Base-by-base conservation (phyloP, 2,329 filamentous ascomycete species). In the Sporothrix protearum region DNA sequence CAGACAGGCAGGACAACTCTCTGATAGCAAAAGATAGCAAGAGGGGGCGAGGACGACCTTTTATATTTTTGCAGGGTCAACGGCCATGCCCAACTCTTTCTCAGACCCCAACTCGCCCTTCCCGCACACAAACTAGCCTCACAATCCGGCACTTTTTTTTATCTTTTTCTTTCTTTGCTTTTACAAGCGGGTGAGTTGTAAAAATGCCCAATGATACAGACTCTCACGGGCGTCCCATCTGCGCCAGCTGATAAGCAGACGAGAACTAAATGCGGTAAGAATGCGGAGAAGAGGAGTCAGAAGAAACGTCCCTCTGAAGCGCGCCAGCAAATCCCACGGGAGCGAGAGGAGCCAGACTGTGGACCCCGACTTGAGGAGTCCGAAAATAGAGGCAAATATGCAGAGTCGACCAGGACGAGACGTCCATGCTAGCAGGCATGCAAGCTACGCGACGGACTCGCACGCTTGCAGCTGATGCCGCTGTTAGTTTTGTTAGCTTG, bases 1-100 rank as follows among this genome's bases (percentile, higher is more conserved):
- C 22, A 9, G 63, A 67, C 33, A 67, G 59, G 63, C 19, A 49
- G 25, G 22, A 36, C 9, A n/a, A 9, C 61, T 28, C 9, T 22
- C 42, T 25, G 63, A 67, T 67, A 67, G 63, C 63, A 47, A 67
- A 67, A 67, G 63, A 67, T 67, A 67, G 63, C 63, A 67, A 67
- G 22, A 49, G 42, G 61, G 36, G 61, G 63, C 25, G 63, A 67
- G 19, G 22, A 33, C 63, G 42, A n/a, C 63, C 28, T 67, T 25
- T 67, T 67, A 67, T 67, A 67, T 16, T 67, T 67, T 67, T 67
- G 33, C 63, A 51, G 45, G 63, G 63, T 51, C 63, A 64, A 61
- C 57, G 33, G 57, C 33, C 57, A 12, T 42, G 30, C 57, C 57
- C 57, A 42, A 19, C 57, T 42, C 36, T 25, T 57, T 12, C 19